A percentile compares a stretch with the other conserved stretches of the same genome.
phyloP scores from a whole-genome alignment of 331 rosid species.

The Acacia pycnantha region DNA sequence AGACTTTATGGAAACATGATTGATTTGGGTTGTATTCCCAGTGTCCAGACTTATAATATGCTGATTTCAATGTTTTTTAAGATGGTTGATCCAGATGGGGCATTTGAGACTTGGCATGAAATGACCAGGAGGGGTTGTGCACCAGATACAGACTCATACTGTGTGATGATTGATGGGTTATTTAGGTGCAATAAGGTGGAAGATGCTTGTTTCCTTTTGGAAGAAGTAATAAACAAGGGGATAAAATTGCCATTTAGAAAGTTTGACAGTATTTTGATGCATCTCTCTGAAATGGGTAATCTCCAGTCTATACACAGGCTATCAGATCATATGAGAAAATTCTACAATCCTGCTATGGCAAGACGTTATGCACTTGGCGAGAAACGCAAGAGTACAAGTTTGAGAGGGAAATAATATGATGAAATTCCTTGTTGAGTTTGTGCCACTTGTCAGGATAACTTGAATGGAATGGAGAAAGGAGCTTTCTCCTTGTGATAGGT shows the following conservation, averaged over 20 bases:
- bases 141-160: slow-evolving; percentile 60
- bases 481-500: slow-evolving; percentile 15
- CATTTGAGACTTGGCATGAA: slow-evolving; percentile 80
- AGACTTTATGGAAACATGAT: slow-evolving; percentile 64
- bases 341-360: slow-evolving; percentile 86
- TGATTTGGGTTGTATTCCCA: slow-evolving; percentile 64
- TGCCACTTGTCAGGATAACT: slow-evolving; percentile 13
- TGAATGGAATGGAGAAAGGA: slow-evolving; percentile 18
- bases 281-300: slow-evolving; percentile 72
- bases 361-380: slow-evolving; percentile 73
- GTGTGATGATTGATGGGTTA: slow-evolving; percentile 87
- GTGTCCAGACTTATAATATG: slow-evolving; percentile 90
- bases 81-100: slow-evolving; percentile 76
- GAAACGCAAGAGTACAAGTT: slow-evolving; percentile 69
- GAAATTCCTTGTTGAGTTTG: slow-evolving; percentile 20
- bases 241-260: slow-evolving; percentile 71
- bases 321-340: slow-evolving; percentile 82
- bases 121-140: slow-evolving; percentile 63
- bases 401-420: slow-evolving; percentile 54
- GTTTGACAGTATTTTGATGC: slow-evolving; percentile 68
- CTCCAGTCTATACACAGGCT: slow-evolving; percentile 78
- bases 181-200: slow-evolving; percentile 59
- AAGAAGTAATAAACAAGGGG: slow-evolving; percentile 69
- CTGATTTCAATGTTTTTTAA: slow-evolving; percentile 76
- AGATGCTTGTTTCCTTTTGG: slow-evolving; percentile 76